Base-by-base conservation (phyloP, 495 filamentous ascomycete genomes). In the Venustampulla echinocandica region DNA sequence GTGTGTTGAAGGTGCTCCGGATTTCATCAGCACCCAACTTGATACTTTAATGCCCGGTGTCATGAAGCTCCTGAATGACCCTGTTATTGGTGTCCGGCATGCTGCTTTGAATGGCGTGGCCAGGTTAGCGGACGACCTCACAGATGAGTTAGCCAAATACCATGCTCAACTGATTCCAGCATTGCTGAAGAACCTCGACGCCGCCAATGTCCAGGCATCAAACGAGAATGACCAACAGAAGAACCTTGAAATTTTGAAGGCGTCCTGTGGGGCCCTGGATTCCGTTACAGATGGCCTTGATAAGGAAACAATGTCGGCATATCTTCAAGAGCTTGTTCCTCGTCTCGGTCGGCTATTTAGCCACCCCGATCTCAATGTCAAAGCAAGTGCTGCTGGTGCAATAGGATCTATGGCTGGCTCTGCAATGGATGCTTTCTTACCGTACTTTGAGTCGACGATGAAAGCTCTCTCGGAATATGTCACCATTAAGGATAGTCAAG, bases 1-100 rank as follows among this genome's bases (percentile, higher is more conserved):
- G 70, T 89, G 85, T 56, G 92, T 95, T 42, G 92, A 98, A 67
- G 92, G 92, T 52, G 93, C 92, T 27, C 92, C 92, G 6, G 92
- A 96, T 57, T 96, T 96, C 66, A 83, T 96, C 56, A 84, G 82
- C 49, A 92, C 87, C 7, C 89, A 96, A 70, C 75, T 94, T 58
- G 73, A 80, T 58, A 77, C 81, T 50, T 82, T 95, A 59, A 81
- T 96, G 65, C 93, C 92, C 28, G 73, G 85, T 46, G 80, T 96
- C 46, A 71, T 96, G 35, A 80, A 80, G 59, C 77, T 98, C 6
- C 76, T 98, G 15, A 81, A 84, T 54, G 92, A 98, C 55, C 71
- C 74, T 3, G 87, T 87, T 42, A 67, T 78, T 52, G 80, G 81
- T 59, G 92, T 98, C 42, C 78, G 92, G 35, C 83, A 89, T 60